phyloP scores from a whole-genome alignment of 208 protist species.

The Acanthamoeba lenticulata region DNA sequence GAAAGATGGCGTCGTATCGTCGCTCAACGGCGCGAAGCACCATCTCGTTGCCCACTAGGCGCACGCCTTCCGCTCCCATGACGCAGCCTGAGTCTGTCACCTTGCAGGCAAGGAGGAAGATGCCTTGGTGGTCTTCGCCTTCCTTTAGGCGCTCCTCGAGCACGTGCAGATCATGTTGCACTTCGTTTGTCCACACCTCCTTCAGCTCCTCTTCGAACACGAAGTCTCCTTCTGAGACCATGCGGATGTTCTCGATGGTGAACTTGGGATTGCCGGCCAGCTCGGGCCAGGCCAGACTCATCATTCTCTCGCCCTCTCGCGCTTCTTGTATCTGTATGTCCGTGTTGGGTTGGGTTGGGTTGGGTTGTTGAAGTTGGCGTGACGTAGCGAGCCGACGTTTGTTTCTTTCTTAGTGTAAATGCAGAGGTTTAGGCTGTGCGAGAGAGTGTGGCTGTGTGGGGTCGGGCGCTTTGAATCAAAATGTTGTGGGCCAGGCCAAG shows the following conservation, averaged over 20 bases:
- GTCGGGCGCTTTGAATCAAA: too few relatives aligned
- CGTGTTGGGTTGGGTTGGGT: not conserved
- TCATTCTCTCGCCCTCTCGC: not conserved
- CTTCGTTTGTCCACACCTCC: constrained; percentile 2
- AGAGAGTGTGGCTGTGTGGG: too few relatives aligned
- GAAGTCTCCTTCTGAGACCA: not conserved
- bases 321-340: not conserved
- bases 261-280: not conserved
- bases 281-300: not conserved
- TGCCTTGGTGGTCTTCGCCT: not conserved
- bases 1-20: not conserved
- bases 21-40: not conserved
- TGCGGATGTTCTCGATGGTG: not conserved
- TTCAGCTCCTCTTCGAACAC: not conserved
- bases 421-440: too few relatives aligned
- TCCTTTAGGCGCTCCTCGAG: not conserved
- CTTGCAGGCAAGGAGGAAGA: not conserved
- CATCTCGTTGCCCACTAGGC: not conserved
- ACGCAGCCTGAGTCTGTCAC: not conserved
- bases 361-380: too few relatives aligned
- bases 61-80: not conserved
- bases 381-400: too few relatives aligned
- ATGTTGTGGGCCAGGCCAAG: too few relatives aligned
- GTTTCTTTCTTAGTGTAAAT: too few relatives aligned
- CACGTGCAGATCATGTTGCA: not conserved